Evolutionary conservation across 2,329 filamentous ascomycete genomes (phyloP).

Genomic region (Trematosphaeria pertusa): DNA sequence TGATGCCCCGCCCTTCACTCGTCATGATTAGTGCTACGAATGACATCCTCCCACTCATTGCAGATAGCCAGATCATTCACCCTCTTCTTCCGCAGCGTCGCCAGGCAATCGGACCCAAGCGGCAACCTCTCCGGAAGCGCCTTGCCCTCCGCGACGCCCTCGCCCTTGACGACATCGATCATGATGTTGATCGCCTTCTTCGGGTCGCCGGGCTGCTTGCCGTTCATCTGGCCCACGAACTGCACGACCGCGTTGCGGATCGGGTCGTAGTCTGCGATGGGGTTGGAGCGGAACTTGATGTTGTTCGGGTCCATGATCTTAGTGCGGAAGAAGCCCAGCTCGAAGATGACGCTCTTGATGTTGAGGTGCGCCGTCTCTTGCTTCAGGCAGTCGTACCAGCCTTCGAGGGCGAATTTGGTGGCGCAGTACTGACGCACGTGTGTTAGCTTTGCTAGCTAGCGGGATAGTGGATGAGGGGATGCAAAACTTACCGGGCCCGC

Average conservation of each 20-base stretch:
- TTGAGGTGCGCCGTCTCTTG: conserved; percentile 25
- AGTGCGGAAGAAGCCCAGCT: conserved; percentile 46
- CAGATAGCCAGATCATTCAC: conserved; percentile 11
- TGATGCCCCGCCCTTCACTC: neutral
- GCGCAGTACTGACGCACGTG: conserved; percentile 45
- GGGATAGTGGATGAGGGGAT: too few relatives aligned
- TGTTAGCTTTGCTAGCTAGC: too few relatives aligned
- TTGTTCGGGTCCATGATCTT: conserved; percentile 33
- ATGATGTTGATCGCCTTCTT: conserved; percentile 21
- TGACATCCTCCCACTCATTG: conserved; percentile 22
- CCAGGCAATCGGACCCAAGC: conserved; percentile 33
- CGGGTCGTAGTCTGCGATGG: conserved; percentile 26
- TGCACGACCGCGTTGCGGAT: too few relatives aligned
- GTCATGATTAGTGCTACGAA: conserved; percentile 14
- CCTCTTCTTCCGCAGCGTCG: conserved; percentile 11
- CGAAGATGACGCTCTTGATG: conserved; percentile 51
- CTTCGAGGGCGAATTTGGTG: conserved; percentile 45
- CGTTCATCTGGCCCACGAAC: neutral
- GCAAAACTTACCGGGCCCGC: conserved; percentile 23
- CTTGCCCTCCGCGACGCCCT: conserved; percentile 27
- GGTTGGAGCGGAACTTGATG: conserved; percentile 17
- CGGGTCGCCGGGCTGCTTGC: conserved; percentile 23
- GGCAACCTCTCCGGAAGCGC: conserved; percentile 33
- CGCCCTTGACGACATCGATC: conserved; percentile 17
- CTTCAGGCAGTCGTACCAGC: conserved; percentile 6